Evolutionary conservation across 768 basidiomycete species (phyloP), one percentile per base, ranked within the genome.

Genomic region (Peribolospora kevripleyi): DNA sequence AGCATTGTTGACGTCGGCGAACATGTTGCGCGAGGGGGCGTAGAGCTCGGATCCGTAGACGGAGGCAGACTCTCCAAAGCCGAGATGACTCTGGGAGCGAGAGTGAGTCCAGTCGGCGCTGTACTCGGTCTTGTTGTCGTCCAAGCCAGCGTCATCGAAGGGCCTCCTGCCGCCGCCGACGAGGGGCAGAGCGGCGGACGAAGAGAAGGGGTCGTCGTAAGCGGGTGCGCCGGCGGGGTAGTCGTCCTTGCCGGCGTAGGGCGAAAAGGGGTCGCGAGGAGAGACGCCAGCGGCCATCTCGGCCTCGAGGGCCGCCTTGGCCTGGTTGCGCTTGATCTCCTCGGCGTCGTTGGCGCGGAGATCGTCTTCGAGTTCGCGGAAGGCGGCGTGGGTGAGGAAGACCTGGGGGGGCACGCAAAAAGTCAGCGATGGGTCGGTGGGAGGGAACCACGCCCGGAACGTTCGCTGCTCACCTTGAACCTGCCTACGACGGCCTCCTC

Each of bases 21-120:
- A 93, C 90, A 93, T 95, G 62, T 93, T 93, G 41, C 85, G 70
- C 0, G 84, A 87, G 0, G 90, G 90, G 0, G 88, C 90, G 62
- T 93, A 95, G 0, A 82, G 83, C 64, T 93, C 88, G 3, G 84
- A 84, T 3, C 87, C 87, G 60, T 82, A 80, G 63, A 84, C 82
- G 0, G 84, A 86, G 49, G 73, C 73, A 0, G 79, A 74, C 48
- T 87, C 84, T 57, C 83, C 83, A 39, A 79, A 75, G 58, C 82
- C 75, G 54, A 78, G 25, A 25, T 25, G 25, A 25, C 25, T 25
- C 81, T 0, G 83, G 84, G 53, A 82, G 75, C 53, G 80, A 62
- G 80, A 86, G 6, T 79, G 77, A 6, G 76, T 78, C 58, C 76
- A 84, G 54, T 86, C 85, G 48, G 84, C 82, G 14, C 60, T 59